These are phyloP conservation scores for Hymenoscyphus repandus DNA, from an alignment of 2,329 filamentous ascomycete genomes.

Conservation along the genomic window DNA sequence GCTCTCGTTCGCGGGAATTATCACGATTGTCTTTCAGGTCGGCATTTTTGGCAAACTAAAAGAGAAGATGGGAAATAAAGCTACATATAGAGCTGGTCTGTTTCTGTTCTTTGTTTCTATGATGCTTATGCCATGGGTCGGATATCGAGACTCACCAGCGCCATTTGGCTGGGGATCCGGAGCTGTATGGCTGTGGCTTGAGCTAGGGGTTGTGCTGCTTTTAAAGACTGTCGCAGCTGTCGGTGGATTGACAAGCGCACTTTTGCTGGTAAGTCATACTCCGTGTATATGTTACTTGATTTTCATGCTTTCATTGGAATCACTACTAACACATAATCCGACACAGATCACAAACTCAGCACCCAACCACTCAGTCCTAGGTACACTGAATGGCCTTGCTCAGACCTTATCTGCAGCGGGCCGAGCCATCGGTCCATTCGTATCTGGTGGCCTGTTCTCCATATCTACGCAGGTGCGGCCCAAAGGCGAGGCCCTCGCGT, in stretches of 20 bases:
- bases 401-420: conserved; percentile 91
- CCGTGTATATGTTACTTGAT: neutral
- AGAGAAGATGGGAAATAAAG: conserved; percentile 75
- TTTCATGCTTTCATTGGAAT: no score
- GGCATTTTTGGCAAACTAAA: conserved; percentile 77
- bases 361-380: conserved; percentile 77
- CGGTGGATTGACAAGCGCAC: conserved; percentile 81
- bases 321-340: no score
- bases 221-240: conserved; percentile 91
- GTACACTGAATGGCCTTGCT: conserved; percentile 86
- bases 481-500: conserved; percentile 80
- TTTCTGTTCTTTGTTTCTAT: conserved; percentile 79
- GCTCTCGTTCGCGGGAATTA: conserved; percentile 74
- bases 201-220: conserved; percentile 75
- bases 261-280: conserved; percentile 65
- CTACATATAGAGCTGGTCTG: conserved; percentile 74
- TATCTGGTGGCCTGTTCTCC: conserved; percentile 83
- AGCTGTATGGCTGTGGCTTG: conserved; percentile 67
- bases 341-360: conserved; percentile 85
- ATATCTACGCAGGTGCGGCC: conserved; percentile 66
- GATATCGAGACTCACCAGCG: conserved; percentile 60
- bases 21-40: conserved; percentile 87
- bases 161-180: conserved; percentile 55
- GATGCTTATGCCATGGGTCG: conserved; percentile 82
- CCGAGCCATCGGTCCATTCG: conserved; percentile 79